phyloP scores from a whole-genome alignment of 202 grass and related monocot species.

The Cymbopogon flexuosus region DNA sequence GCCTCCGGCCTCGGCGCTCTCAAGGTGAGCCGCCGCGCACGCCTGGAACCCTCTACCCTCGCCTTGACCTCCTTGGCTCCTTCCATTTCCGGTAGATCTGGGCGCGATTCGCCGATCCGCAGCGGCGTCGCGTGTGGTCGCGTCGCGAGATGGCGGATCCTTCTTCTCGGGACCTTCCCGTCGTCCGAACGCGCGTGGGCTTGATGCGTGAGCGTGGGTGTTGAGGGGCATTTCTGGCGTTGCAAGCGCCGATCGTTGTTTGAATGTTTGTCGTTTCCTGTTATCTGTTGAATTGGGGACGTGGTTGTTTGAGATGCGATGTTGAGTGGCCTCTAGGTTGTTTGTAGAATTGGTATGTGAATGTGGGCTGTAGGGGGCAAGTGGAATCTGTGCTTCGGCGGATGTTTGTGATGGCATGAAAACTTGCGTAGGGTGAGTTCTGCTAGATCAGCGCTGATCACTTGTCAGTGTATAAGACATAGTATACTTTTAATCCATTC shows the following conservation, averaged over 20 bases:
- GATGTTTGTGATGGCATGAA: neutral
- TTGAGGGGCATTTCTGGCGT: neutral
- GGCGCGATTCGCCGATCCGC: slow-evolving; percentile 38
- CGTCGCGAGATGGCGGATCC: neutral
- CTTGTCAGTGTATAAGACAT: neutral
- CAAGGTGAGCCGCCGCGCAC: slow-evolving; percentile 49
- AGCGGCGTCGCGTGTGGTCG: neutral
- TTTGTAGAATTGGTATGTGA: neutral
- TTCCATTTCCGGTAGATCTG: slow-evolving; percentile 39
- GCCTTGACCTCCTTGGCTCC: neutral
- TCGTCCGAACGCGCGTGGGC: neutral
- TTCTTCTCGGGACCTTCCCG: neutral
- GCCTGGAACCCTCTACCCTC: slow-evolving; percentile 22
- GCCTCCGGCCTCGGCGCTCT: slow-evolving; percentile 53
- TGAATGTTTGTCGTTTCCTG: neutral
- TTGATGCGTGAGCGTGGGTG: neutral
- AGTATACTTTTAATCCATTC: neutral
- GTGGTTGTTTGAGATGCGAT: neutral
- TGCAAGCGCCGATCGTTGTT: neutral
- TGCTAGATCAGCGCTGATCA: neutral
- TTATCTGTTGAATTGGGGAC: neutral
- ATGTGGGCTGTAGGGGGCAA: neutral
- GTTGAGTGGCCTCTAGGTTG: neutral
- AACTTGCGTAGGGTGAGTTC: neutral
- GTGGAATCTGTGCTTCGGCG: neutral